Evolutionary conservation across 2,329 filamentous ascomycete species (phyloP), one percentile per base, ranked within the genome.

Genomic region (Fusarium albidum): DNA sequence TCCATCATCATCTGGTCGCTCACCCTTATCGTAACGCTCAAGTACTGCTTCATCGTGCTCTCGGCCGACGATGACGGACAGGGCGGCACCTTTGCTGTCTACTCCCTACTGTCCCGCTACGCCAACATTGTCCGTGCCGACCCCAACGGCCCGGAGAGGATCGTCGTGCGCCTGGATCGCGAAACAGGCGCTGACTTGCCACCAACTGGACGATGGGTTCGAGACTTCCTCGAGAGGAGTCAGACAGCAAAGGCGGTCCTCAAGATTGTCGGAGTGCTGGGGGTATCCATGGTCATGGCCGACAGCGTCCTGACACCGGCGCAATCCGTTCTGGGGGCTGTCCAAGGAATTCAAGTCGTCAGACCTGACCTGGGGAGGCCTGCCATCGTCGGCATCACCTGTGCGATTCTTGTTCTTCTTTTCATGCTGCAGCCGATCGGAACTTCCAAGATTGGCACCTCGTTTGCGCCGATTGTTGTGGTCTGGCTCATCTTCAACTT

Each of bases 1-100:
- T 90, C 87, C 4, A 79, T 90, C 35, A 83, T 90, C 55, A 82
- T 90, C 38, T 90, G 87, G 87, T 82, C 85, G 0, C 71, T 90
- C 28, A 87, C 84, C 18, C 73, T 89, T 55, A 88, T 90, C 73
- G 86, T 90, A 29, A 88, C 85, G 0, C 61, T 88, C 52, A 90
- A 90, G 73, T 90, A 90, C 65, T 77, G 86, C 32, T 75, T 88
- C 55, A 82, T 90, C 65, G 82, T 90, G 31, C 72, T 90, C 6
- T 76, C 75, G 28, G 87, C 87, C 45, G 87, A 90, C 68, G 86
- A 90, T 56, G 86, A 90, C 66, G 87, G 87, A 37, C 86, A 90
- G 65, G 87, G 87, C 25, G 87, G 87, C 26, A 89, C 86, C 0
- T 90, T 90, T 69, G 84, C 82, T 26, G 80, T 86, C 21, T 89